Base-by-base conservation (phyloP, 2,329 filamentous ascomycete species). In the Botrytis paeoniae region DNA sequence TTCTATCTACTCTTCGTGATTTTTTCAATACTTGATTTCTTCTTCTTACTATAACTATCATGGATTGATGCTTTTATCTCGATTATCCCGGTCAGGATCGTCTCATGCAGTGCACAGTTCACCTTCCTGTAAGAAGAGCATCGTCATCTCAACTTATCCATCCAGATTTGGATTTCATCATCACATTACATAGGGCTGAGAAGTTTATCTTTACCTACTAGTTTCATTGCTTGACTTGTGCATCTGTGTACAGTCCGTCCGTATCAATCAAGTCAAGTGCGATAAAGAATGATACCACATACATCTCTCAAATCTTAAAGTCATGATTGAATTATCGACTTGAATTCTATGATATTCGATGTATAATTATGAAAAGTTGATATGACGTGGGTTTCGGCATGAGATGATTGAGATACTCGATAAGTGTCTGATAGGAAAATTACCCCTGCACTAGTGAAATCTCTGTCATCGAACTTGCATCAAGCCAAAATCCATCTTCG, bases 61-160 rank as follows among this genome's bases (percentile, higher is more conserved):
- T 14, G 39, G 32, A 39, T 54, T 51, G 22, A 18, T 64, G 39
- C 2, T 8, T 32, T 43, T 14, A 60, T 60, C 57, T 45, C n/a
- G 25, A 66, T 37, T 57, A 63, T 63, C 57, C 32, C 25, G 16
- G 25, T 39, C 45, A 54, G 32, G 45, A 68, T 54, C 35, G 18
- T 37, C 48, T 68, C 25, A 68, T 68, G 64, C 64, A 68, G 63
- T 66, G 63, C 63, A 66, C 65, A 69, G 48, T 69, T 59, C 65
- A 69, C 51, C 64, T n/a, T 57, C 45, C 65, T 69, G 51, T 68
- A 39, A 41, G 64, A 68, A 29, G 64, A 41, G 35, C 45, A 54
- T 68, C 64, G 43, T 69, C 45, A 48, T 48, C 65, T 69, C 37
- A 69, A 69, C 18, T 68, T 29, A 29, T 66, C 63, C 43, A 51